Evolutionary conservation across 176 grass and related monocot genomes (phyloP).

Genomic region (Triticum dicoccoides): DNA sequence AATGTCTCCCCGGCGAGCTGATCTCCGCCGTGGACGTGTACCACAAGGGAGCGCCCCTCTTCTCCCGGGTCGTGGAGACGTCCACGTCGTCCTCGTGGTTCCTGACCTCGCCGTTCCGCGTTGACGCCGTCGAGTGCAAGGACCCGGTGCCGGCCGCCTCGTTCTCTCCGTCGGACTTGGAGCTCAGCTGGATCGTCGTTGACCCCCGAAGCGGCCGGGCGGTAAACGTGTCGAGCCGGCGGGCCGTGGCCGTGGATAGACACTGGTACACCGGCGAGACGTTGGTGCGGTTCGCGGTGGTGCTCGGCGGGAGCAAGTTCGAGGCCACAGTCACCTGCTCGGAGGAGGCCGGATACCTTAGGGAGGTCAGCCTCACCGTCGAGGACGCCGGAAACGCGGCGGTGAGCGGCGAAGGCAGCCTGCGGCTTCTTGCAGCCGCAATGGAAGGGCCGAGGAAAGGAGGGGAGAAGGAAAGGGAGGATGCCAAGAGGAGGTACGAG

Average conservation of each 20-base stretch:
- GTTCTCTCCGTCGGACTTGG: constrained; percentile 33
- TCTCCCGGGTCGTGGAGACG: constrained; percentile 44
- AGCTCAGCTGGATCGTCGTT: constrained; percentile 49
- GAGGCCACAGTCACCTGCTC: background rate
- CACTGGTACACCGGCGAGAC: background rate
- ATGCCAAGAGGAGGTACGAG: background rate
- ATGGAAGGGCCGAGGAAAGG: background rate
- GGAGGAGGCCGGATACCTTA: background rate
- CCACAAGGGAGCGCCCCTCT: constrained; percentile 24
- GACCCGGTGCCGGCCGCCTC: background rate
- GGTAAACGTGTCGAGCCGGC: background rate
- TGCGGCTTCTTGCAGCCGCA: background rate
- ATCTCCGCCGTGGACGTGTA: constrained; percentile 56
- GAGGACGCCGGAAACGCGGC: background rate
- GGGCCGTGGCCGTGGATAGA: background rate
- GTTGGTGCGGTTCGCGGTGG: background rate
- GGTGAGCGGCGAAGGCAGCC: background rate
- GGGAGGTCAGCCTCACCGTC: background rate
- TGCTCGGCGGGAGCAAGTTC: background rate
- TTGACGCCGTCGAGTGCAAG: constrained; percentile 32
- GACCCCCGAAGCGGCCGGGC: constrained; percentile 17
- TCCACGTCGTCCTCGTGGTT: constrained; percentile 45
- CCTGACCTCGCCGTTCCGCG: constrained; percentile 48
- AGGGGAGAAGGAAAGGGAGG: background rate
- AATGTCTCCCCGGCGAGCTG: constrained; percentile 16